A percentile compares a stretch with the other conserved stretches of the same genome.
Evolutionary conservation across 2,329 filamentous ascomycete genomes (phyloP).

Genomic region (Penicillium sp.): DNA sequence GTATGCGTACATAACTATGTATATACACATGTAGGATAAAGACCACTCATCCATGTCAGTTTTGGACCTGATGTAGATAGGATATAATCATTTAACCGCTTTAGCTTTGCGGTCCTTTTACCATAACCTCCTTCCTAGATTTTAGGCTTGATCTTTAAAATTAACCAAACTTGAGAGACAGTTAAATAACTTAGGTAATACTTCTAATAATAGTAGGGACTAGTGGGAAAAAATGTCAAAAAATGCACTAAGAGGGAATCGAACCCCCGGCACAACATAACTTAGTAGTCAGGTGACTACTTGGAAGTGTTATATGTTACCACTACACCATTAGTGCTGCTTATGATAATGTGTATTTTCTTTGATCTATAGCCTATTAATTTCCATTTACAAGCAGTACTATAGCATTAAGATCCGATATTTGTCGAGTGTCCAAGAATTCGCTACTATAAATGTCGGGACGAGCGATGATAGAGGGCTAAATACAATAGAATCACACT

Average conservation of each 20-base stretch:
- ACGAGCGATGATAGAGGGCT: background rate
- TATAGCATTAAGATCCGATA: background rate
- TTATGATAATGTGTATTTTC: rapidly evolving
- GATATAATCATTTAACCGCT: background rate
- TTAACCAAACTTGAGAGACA: too few relatives aligned
- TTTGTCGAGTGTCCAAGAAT: background rate
- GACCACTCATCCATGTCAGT: background rate
- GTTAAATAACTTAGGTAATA: too few relatives aligned
- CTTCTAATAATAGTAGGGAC: too few relatives aligned
- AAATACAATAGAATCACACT: rapidly evolving
- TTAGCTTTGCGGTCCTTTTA: background rate
- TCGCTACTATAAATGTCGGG: background rate
- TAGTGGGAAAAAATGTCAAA: background rate
- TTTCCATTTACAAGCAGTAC: background rate
- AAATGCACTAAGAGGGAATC: conserved; percentile 10
- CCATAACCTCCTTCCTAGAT: background rate
- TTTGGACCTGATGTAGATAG: background rate
- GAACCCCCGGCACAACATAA: conserved; percentile 10
- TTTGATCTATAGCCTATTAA: background rate
- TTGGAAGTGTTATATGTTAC: conserved; percentile 12
- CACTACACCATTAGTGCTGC: conserved; percentile 10
- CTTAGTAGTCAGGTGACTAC: background rate
- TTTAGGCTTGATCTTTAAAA: too few relatives aligned
- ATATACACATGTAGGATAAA: background rate
- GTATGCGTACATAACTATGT: background rate